Evolutionary conservation across 192 early-diverging fungal genomes (phyloP).

Genomic region (Entrophospora sp.): DNA sequence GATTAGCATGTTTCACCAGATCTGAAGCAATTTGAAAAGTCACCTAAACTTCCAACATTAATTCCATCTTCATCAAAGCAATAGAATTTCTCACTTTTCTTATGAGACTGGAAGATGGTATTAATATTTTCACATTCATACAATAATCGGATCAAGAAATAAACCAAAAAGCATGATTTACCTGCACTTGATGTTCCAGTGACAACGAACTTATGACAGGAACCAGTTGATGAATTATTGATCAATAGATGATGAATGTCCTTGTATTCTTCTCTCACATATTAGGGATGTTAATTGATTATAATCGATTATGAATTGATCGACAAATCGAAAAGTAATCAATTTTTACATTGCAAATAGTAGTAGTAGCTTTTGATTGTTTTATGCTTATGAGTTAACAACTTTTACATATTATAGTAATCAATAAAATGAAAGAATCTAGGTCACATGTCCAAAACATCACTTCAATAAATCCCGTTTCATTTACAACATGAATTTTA

Average conservation of each 20-base stretch:
- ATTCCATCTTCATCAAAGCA: not conserved
- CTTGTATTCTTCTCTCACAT: constrained; percentile 19
- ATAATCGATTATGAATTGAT: too few relatives aligned
- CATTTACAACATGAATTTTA: too few relatives aligned
- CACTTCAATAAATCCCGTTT: too few relatives aligned
- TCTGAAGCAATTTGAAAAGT: not conserved
- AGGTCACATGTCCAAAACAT: too few relatives aligned
- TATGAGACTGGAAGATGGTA: not conserved
- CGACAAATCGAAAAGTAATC: too few relatives aligned
- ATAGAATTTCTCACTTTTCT: not conserved
- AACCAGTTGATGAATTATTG: not conserved
- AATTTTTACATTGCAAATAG: too few relatives aligned
- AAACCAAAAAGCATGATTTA: constrained; percentile 30
- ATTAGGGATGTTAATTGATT: too few relatives aligned
- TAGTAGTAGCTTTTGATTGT: too few relatives aligned
- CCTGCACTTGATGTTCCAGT: constrained; percentile 29
- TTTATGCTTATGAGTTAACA: too few relatives aligned
- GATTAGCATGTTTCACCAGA: not conserved
- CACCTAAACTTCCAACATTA: not conserved
- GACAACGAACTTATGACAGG: constrained; percentile 16
- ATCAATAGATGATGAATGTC: constrained; percentile 21
- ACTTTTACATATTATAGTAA: too few relatives aligned
- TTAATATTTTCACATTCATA: constrained; percentile 16
- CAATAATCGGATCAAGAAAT: constrained; percentile 26
- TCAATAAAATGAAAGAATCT: too few relatives aligned